These are phyloP conservation scores for Trichoderma koningiopsis DNA, from an alignment of 2,329 filamentous ascomycete genomes.

Conservation along the genomic window DNA sequence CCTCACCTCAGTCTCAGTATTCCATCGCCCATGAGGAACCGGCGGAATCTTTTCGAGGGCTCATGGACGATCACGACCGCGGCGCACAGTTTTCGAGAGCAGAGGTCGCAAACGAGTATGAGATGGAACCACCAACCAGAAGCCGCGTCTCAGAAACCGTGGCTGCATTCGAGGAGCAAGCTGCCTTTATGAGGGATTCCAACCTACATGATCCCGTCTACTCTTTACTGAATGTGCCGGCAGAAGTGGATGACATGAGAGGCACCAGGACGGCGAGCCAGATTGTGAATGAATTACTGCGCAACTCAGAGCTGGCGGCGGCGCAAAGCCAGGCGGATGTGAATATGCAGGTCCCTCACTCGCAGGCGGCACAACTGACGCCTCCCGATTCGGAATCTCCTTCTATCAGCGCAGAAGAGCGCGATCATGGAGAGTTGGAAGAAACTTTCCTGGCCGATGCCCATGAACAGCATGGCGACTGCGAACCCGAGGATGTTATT, in stretches of 20 bases:
- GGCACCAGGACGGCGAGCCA: conserved; percentile 2
- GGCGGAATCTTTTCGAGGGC: conserved; percentile 10
- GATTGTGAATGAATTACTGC: not conserved
- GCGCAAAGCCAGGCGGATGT: not conserved
- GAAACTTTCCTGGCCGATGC: not conserved
- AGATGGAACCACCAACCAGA: not conserved
- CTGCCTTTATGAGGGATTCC: not conserved
- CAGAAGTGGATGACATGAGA: conserved; percentile 4
- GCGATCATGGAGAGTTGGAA: not conserved
- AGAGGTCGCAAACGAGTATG: not conserved
- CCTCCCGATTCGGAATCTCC: conserved; percentile 10
- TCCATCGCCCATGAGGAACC: not conserved
- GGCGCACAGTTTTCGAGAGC: not conserved
- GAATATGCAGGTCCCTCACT: conserved; percentile 6
- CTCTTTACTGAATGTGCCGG: not conserved
- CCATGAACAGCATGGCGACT: not conserved
- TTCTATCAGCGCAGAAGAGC: not conserved
- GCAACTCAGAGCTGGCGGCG: not conserved
- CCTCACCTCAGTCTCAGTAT: conserved; percentile 19
- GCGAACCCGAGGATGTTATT: not conserved
- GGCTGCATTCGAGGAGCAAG: conserved; percentile 2
- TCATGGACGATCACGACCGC: conserved; percentile 12
- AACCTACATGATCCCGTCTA: not conserved
- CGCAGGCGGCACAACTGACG: conserved; percentile 8
- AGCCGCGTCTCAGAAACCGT: not conserved